These are phyloP conservation scores for Penicillium concentricum DNA, from an alignment of 2,329 filamentous ascomycete species.

Conservation along the genomic window DNA sequence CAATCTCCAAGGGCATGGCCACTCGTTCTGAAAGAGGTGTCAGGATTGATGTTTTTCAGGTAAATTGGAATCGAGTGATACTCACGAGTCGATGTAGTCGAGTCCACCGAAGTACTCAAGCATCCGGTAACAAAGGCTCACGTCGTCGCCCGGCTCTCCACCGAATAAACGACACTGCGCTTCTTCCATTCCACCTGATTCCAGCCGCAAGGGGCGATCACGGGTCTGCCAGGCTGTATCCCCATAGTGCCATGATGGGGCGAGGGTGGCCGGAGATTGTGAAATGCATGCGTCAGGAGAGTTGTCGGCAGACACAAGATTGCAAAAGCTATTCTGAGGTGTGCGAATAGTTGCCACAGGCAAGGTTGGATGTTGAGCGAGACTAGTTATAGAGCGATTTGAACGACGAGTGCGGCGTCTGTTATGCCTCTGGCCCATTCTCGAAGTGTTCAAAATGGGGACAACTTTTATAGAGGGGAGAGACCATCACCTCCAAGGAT, in stretches of 20 bases:
- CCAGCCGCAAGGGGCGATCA: slow-evolving; percentile 32
- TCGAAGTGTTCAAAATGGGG: slow-evolving; percentile 13
- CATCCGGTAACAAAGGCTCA: slow-evolving; percentile 49
- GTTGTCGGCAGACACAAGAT: slow-evolving; percentile 19
- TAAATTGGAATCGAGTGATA: slow-evolving; percentile 6
- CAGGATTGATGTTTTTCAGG: slow-evolving; percentile 16
- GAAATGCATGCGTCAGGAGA: slow-evolving; percentile 19
- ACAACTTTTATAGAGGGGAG: slow-evolving; percentile 30
- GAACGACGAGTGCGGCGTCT: slow-evolving; percentile 46
- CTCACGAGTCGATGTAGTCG: slow-evolving; percentile 49
- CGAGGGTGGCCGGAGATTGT: slow-evolving; percentile 29
- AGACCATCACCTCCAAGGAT: slow-evolving; percentile 41
- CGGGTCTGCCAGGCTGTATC: slow-evolving; percentile 41
- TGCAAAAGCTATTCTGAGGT: slow-evolving; percentile 10
- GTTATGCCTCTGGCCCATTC: slow-evolving; percentile 50
- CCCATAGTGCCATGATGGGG: slow-evolving; percentile 45
- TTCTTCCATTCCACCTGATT: slow-evolving; percentile 33
- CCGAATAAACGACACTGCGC: slow-evolving; percentile 49
- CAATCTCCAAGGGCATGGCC: slow-evolving; percentile 30
- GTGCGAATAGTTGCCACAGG: slow-evolving; percentile 7
- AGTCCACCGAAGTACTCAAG: slow-evolving; percentile 51
- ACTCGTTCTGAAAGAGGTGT: slow-evolving; percentile 16
- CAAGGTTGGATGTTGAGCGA: slow-evolving; percentile 3
- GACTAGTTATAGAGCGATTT: slow-evolving; percentile 24
- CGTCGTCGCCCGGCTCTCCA: slow-evolving; percentile 45